Evolutionary conservation across 2,329 filamentous ascomycete species (phyloP).

Genomic region (Stachybotrys echinatus): DNA sequence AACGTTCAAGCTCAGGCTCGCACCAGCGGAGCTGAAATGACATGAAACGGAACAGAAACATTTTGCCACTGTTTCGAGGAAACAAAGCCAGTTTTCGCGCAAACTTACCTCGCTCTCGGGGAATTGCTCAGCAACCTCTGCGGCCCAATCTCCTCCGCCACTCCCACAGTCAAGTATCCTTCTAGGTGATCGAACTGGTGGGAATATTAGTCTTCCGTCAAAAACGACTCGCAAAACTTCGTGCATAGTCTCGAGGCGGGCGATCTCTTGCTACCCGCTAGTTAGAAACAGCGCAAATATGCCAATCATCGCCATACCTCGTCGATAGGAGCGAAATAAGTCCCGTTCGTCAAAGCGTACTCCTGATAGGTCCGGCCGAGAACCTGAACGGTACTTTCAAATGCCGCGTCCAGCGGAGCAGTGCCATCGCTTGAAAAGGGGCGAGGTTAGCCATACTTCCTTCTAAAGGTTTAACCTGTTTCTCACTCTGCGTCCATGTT

Average conservation of each 20-base stretch:
- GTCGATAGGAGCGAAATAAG: slow-evolving; percentile 66
- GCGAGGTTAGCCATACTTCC: too few species aligned
- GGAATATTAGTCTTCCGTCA: slow-evolving; percentile 63
- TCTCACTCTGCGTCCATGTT: slow-evolving; percentile 28
- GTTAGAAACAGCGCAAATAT: too few species aligned
- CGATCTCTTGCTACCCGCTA: slow-evolving; percentile 57
- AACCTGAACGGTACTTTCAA: slow-evolving; percentile 53
- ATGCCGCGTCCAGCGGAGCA: slow-evolving; percentile 50
- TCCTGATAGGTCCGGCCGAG: slow-evolving; percentile 63
- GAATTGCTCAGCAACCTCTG: slow-evolving; percentile 59
- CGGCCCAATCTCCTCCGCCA: slow-evolving; percentile 66
- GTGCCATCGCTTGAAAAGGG: slow-evolving; percentile 40
- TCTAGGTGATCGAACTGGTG: slow-evolving; percentile 52
- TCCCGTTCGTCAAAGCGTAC: slow-evolving; percentile 58
- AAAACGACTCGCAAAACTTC: slow-evolving; percentile 58
- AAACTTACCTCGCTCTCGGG: slow-evolving; percentile 57
- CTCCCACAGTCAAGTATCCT: slow-evolving; percentile 69
- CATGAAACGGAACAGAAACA: background rate
- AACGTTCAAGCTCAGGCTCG: too few species aligned
- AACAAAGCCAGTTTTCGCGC: background rate
- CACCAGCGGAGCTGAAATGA: too few species aligned
- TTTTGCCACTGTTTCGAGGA: background rate
- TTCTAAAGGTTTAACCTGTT: too few species aligned
- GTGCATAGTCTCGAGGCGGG: slow-evolving; percentile 60
- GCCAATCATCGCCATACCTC: slow-evolving; percentile 60